A percentile compares a stretch with the other conserved stretches of the same genome.
Evolutionary conservation across 2,329 filamentous ascomycete species (phyloP).

Genomic region (Fusarium subtropicale): DNA sequence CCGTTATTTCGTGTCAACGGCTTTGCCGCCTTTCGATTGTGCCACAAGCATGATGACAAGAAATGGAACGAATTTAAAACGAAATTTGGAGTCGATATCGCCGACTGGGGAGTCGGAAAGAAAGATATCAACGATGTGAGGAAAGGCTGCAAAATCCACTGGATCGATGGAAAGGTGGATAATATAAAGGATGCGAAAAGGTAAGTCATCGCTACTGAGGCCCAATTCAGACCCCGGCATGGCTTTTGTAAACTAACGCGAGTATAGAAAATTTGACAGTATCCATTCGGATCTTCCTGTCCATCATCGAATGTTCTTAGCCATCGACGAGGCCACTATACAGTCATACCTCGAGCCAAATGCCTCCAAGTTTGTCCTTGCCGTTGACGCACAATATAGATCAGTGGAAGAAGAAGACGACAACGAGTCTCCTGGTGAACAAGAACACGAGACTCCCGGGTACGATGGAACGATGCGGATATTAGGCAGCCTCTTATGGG

Average conservation of each 20-base stretch:
- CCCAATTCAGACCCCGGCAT: too few relatives aligned
- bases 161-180: conserved; percentile 39
- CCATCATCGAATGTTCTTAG: conserved; percentile 24
- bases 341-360: conserved; percentile 42
- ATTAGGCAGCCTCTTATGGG: conserved; percentile 43
- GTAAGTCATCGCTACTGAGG: conserved; percentile 3
- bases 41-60: conserved; percentile 32
- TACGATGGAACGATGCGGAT: conserved; percentile 40
- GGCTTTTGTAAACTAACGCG: not conserved
- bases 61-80: conserved; percentile 44
- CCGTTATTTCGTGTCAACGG: not conserved
- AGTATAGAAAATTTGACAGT: conserved; percentile 15
- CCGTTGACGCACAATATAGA: conserved; percentile 19
- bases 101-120: conserved; percentile 43
- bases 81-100: conserved; percentile 44
- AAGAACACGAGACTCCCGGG: conserved; percentile 21
- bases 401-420: not conserved
- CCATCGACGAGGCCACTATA: conserved; percentile 42
- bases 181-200: conserved; percentile 33
- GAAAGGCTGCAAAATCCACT: conserved; percentile 34
- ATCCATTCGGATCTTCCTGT: not conserved
- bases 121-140: conserved; percentile 21
- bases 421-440: not conserved
- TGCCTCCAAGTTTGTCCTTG: conserved; percentile 28
- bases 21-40: conserved; percentile 41